Evolutionary conservation across 2,329 filamentous ascomycete genomes (phyloP).

Genomic region (Trichoderma sp.): DNA sequence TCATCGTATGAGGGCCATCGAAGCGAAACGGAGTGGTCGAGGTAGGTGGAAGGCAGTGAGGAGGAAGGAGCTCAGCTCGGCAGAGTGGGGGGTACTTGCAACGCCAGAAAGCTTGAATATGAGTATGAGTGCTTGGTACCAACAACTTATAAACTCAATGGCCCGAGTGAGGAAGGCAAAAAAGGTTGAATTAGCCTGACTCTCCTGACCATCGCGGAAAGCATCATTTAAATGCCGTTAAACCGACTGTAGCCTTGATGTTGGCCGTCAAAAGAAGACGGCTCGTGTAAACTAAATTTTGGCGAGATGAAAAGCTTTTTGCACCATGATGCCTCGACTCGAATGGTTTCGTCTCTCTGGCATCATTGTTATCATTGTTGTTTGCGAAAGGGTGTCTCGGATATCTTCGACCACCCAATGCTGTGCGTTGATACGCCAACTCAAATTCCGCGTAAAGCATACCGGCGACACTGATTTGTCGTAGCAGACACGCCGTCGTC

Average conservation of each 20-base stretch:
- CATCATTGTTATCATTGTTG: not conserved
- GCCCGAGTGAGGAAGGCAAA: not conserved
- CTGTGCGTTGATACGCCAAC: not conserved
- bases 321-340: not conserved
- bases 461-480: not conserved
- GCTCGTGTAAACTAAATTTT: not conserved
- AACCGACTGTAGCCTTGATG: not conserved
- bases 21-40: not conserved
- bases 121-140: not conserved
- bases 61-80: slow-evolving; percentile 2
- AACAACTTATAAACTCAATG: not conserved
- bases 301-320: not conserved
- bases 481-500: not conserved
- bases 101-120: not conserved
- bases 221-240: not conserved
- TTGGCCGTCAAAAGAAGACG: not conserved
- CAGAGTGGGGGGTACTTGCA: not conserved
- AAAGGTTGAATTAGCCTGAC: not conserved
- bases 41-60: not conserved
- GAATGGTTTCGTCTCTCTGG: not conserved
- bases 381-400: not conserved
- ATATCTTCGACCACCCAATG: not conserved
- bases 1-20: not conserved
- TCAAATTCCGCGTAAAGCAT: not conserved
- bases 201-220: not conserved